Evolutionary conservation across 2,329 filamentous ascomycete species (phyloP).

Genomic region (Chalaropsis ovoidea): DNA sequence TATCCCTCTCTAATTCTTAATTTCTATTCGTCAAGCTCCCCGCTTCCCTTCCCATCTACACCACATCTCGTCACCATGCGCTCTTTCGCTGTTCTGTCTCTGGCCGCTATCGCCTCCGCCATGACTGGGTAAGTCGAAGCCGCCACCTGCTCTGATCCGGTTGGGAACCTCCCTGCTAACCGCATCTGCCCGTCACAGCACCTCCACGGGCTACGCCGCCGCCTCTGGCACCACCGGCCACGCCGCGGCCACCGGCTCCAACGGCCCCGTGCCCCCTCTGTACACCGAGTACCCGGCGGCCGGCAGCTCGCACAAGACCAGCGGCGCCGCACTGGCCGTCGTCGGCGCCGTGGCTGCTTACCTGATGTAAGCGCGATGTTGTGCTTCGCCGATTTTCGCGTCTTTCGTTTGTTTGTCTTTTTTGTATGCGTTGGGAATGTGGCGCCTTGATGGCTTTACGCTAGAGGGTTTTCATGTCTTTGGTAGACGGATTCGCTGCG

Average conservation of each 20-base stretch:
- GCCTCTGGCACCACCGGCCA: conserved; percentile 8
- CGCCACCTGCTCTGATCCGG: not conserved
- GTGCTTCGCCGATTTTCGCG: not conserved
- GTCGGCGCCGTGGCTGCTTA: conserved; percentile 23
- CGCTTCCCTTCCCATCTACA: not conserved
- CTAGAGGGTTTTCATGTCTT: not conserved
- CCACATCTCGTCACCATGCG: conserved; percentile 13
- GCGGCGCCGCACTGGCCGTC: conserved; percentile 22
- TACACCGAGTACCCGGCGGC: conserved; percentile 24
- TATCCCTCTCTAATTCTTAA: conserved; percentile 16
- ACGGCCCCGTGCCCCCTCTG: conserved; percentile 15
- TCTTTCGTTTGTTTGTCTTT: not conserved
- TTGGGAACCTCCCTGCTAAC: not conserved
- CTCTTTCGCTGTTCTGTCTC: conserved; percentile 21
- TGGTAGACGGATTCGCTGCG: not conserved
- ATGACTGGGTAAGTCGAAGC: conserved; percentile 20
- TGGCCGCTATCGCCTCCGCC: conserved; percentile 20
- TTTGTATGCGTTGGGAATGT: not conserved
- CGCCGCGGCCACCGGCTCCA: not conserved
- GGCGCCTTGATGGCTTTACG: not conserved
- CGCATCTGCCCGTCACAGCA: not conserved
- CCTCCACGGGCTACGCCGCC: conserved; percentile 8
- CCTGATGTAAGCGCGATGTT: conserved; percentile 14
- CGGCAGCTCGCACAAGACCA: conserved; percentile 20
- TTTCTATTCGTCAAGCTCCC: not conserved